Evolutionary conservation across 1,284 basidiomycete species (phyloP).

Genomic region (Pholiota adiposa): DNA sequence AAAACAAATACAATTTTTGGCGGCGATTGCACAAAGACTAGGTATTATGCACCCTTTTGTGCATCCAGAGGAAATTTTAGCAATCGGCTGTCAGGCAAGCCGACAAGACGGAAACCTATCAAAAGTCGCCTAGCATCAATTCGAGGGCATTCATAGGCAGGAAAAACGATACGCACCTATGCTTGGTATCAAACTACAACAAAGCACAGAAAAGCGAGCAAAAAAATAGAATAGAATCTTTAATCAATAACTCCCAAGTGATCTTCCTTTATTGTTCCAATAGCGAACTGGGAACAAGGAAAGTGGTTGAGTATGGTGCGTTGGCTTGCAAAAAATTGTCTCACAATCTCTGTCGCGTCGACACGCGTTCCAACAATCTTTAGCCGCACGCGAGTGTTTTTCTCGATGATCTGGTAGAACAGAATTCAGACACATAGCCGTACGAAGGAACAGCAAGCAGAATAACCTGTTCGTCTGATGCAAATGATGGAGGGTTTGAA

Average conservation of each 20-base stretch:
- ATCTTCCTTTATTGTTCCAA: slow-evolving; percentile 94
- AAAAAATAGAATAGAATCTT: slow-evolving; percentile 5
- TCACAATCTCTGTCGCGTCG: slow-evolving; percentile 95
- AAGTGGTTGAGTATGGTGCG: slow-evolving; percentile 2
- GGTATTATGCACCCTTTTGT: no score
- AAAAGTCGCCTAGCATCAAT: no score
- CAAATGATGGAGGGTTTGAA: slow-evolving; percentile 90
- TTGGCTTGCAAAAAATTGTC: neutral
- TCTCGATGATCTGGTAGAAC: slow-evolving; percentile 80
- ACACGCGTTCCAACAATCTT: slow-evolving; percentile 98
- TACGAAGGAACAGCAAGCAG: slow-evolving; percentile 16
- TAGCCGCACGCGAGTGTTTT: slow-evolving; percentile 89
- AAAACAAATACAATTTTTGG: no score
- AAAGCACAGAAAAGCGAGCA: neutral
- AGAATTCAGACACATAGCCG: neutral
- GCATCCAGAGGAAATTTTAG: no score
- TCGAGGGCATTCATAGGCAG: no score
- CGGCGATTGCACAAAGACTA: no score
- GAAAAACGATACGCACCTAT: neutral
- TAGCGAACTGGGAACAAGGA: slow-evolving; percentile 70
- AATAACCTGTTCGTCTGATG: slow-evolving; percentile 83
- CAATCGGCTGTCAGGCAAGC: no score
- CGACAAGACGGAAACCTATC: no score
- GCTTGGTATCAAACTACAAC: slow-evolving; percentile 7
- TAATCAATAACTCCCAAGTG: slow-evolving; percentile 83